A percentile compares a stretch with the other conserved stretches of the same genome.
phyloP scores from a whole-genome alignment of 257 asterid species.

The Leptodermis oblonga region DNA sequence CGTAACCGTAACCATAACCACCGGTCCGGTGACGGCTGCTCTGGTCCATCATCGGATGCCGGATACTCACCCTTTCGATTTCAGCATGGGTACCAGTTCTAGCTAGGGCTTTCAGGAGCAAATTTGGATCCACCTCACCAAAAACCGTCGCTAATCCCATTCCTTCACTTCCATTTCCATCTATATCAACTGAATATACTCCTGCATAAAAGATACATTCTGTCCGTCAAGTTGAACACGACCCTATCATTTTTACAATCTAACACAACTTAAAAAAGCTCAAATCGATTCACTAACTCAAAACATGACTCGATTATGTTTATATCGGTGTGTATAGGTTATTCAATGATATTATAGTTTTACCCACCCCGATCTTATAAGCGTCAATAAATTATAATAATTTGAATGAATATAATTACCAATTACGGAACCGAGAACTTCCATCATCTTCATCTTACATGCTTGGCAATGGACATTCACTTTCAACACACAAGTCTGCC shows the following conservation, averaged over 20 bases:
- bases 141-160: conserved; percentile 7
- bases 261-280: no score
- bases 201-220: conserved; percentile 2
- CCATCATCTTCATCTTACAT: conserved; percentile 2
- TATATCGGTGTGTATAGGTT: no score
- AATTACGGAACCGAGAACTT: background rate
- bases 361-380: no score
- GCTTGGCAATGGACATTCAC: background rate
- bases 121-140: conserved; percentile 18
- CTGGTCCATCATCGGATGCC: background rate
- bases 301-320: no score
- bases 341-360: no score
- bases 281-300: no score
- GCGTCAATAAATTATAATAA: no score
- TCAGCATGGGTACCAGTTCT: conserved; percentile 17
- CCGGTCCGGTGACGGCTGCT: background rate
- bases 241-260: no score
- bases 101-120: conserved; percentile 3
- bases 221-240: no score
- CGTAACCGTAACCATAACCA: no score
- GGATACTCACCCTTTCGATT: background rate
- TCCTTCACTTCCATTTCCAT: conserved; percentile 7
- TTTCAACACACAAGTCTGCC: conserved; percentile 2
- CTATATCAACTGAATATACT: conserved; percentile 16
- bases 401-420: background rate